phyloP scores from a whole-genome alignment of 2,329 filamentous ascomycete genomes.

The Chrysoporthe cubensis region DNA sequence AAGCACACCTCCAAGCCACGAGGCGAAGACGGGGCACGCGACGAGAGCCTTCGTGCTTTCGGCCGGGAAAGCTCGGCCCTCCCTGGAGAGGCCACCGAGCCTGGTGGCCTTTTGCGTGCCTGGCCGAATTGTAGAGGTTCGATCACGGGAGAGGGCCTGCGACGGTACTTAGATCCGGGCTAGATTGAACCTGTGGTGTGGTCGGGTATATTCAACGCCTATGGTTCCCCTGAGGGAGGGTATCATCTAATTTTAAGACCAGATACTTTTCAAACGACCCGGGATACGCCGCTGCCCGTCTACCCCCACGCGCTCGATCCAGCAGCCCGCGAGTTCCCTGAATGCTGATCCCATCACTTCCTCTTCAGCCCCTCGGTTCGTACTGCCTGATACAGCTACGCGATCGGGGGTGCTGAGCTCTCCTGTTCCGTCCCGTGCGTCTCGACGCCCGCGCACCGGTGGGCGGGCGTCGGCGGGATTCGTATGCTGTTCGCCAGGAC shows the following conservation, averaged over 20 bases:
- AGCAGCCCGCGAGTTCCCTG: background rate
- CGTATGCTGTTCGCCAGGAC: background rate
- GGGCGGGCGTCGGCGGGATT: background rate
- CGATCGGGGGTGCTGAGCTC: background rate
- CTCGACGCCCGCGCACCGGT: background rate
- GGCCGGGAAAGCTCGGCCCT: background rate
- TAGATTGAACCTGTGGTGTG: background rate
- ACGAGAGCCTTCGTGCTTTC: background rate
- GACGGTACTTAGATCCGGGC: background rate
- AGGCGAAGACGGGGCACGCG: background rate
- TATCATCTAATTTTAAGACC: constrained; percentile 24
- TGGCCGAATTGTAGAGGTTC: background rate
- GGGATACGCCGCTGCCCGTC: background rate
- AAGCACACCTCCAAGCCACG: background rate
- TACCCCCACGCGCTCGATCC: background rate
- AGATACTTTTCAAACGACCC: background rate
- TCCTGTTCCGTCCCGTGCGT: background rate
- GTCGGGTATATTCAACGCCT: constrained; percentile 4
- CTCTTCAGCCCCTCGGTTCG: background rate
- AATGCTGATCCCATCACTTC: background rate
- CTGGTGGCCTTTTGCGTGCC: background rate
- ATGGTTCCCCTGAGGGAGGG: constrained; percentile 26
- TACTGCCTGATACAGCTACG: background rate
- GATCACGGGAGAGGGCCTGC: background rate
- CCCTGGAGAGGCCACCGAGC: background rate